A percentile compares a stretch with the other conserved stretches of the same genome.
These are phyloP conservation scores for Monosporascus cannonballus DNA, from an alignment of 2,329 filamentous ascomycete genomes.

Conservation along the genomic window DNA sequence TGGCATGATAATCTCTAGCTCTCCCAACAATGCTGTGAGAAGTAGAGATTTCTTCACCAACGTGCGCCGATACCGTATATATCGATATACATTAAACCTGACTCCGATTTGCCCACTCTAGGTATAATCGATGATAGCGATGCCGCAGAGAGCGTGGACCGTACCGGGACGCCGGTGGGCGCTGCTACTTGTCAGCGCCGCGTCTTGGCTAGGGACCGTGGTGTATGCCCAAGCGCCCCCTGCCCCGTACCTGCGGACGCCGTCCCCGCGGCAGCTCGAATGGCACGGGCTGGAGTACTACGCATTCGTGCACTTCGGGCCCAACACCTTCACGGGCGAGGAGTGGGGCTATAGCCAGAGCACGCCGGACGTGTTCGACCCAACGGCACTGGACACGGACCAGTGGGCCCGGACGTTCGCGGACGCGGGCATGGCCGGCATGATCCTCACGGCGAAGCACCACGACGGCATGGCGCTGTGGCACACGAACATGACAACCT, in stretches of 20 bases:
- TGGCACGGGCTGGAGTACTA: conserved; percentile 25
- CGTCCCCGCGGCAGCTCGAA: conserved; percentile 16
- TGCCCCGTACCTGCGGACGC: conserved; percentile 15
- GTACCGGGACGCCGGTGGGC: neutral
- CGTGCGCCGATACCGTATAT: too few relatives aligned
- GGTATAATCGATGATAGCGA: too few relatives aligned
- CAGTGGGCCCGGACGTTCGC: conserved; percentile 23
- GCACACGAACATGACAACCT: conserved; percentile 27
- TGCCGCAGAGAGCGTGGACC: neutral
- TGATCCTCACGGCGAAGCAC: conserved; percentile 31
- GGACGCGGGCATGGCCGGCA: conserved; percentile 25
- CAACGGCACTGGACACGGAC: conserved; percentile 20
- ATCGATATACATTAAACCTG: too few relatives aligned
- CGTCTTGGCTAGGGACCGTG: neutral
- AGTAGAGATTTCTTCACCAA: too few relatives aligned
- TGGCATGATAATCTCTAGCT: too few relatives aligned
- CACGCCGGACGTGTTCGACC: conserved; percentile 20
- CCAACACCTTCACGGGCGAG: conserved; percentile 24
- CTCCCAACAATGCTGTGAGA: too few relatives aligned
- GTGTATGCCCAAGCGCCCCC: conserved; percentile 11
- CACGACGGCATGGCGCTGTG: conserved; percentile 31
- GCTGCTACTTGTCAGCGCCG: neutral
- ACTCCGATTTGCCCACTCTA: too few relatives aligned
- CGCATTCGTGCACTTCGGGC: conserved; percentile 24
- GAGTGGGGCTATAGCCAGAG: conserved; percentile 23